Evolutionary conservation across 257 asterid species (phyloP).

Genomic region (Linderniella brevidens): DNA sequence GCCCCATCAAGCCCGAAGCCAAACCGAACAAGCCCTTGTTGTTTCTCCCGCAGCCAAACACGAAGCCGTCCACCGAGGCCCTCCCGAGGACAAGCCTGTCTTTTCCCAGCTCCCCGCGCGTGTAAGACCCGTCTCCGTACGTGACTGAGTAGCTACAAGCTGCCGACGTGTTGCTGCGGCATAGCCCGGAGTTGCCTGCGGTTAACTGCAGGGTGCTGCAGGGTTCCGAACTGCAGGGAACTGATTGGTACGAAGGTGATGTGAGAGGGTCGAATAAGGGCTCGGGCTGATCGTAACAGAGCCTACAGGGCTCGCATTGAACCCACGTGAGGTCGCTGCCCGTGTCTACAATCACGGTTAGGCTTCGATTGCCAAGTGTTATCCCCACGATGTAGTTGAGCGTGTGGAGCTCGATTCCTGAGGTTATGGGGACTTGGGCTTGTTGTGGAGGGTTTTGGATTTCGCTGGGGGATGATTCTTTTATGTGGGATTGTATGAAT

Average conservation of each 20-base stretch:
- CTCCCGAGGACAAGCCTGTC: constrained; percentile 41
- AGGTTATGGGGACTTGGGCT: constrained; percentile 32
- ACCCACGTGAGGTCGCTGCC: constrained; percentile 90
- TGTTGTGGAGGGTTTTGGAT: constrained; percentile 21
- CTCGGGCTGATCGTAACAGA: constrained; percentile 62
- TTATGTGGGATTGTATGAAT: constrained; percentile 45
- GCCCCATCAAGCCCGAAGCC: constrained; percentile 75
- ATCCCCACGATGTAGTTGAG: constrained; percentile 60
- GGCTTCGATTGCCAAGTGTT: constrained; percentile 40
- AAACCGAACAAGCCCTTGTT: constrained; percentile 69
- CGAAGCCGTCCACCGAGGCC: constrained; percentile 23
- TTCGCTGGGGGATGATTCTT: too few relatives aligned
- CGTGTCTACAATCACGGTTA: constrained; percentile 67
- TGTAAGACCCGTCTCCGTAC: constrained; percentile 83
- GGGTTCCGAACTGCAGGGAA: constrained; percentile 40
- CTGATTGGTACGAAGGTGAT: constrained; percentile 42
- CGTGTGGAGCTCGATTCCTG: constrained; percentile 59
- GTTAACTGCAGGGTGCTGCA: constrained; percentile 43
- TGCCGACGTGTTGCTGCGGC: constrained; percentile 18
- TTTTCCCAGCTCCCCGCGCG: constrained; percentile 49
- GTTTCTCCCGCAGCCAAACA: constrained; percentile 63
- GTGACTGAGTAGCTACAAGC: constrained; percentile 43
- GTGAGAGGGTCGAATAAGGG: constrained; percentile 52
- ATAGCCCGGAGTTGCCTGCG: constrained; percentile 38
- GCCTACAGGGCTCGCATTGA: constrained; percentile 73